These are phyloP conservation scores for Colletotrichum plurivorum DNA, from an alignment of 2,329 filamentous ascomycete genomes.

Conservation along the genomic window DNA sequence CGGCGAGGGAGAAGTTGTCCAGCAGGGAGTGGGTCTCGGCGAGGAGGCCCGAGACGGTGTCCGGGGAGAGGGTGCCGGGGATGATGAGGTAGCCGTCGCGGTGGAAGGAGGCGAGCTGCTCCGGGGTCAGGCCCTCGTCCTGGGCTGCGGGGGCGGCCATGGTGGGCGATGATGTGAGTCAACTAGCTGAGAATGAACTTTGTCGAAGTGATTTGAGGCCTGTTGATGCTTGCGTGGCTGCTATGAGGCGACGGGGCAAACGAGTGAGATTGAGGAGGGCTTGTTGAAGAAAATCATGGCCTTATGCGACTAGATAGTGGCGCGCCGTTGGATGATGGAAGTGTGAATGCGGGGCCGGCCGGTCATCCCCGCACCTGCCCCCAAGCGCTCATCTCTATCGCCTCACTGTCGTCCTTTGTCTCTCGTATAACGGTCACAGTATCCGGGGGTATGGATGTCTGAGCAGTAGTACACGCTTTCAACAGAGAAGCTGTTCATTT, in stretches of 20 bases:
- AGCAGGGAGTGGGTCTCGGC: conserved; percentile 83
- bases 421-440: not conserved
- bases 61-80: conserved; percentile 78
- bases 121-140: conserved; percentile 73
- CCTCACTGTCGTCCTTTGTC: conserved; percentile 15
- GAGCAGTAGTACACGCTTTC: not conserved
- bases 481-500: not conserved
- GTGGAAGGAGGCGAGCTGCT: conserved; percentile 81
- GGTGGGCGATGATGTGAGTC: not conserved
- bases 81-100: conserved; percentile 93
- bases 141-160: conserved; percentile 30
- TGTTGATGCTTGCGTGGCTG: rapidly evolving
- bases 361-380: conserved; percentile 27
- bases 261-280: not conserved
- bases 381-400: conserved; percentile 24
- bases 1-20: conserved; percentile 79
- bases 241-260: not conserved
- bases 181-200: not conserved
- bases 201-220: not conserved
- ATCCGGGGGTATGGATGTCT: not conserved
- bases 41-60: conserved; percentile 78
- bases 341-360: conserved; percentile 31
- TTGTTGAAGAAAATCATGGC: not conserved
- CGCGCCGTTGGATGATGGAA: conserved; percentile 12
- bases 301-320: conserved; percentile 12